Evolutionary conservation across 805 yeast genomes (phyloP), one percentile per base, ranked within the genome.

Genomic region (Cyberlindnera japonica): DNA sequence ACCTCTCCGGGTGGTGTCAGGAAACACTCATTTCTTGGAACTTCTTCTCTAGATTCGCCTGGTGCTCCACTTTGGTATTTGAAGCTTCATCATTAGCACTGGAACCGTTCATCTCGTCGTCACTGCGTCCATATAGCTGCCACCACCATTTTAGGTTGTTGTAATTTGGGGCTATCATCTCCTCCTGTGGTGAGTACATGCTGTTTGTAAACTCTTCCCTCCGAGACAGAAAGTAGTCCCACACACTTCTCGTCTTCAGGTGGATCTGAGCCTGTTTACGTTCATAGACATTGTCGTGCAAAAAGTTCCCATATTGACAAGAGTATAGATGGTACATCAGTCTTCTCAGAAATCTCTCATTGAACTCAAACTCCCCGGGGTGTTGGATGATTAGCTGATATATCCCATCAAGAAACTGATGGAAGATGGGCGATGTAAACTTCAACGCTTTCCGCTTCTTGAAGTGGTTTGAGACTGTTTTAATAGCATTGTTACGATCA

Each of bases 301-400:
- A 59, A 53, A 93, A 93, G 1, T 95, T 80, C 3, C 98, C 98
- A 62, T 89, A 93, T 60, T 93, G 98, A 53, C 98, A 89, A 1
- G 97, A 86, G 56, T 89, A 87, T 35, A 84, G 65, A 59, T 93
- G 98, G 58, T 93, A 93, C 16, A 88, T 71, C 41, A 93, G 66
- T 37, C 98, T 66, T 49, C 96, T 75, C 48, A 93, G 60, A 53
- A 93, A 88, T 38, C 96, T 65, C 59, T 90, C 96, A 55, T 90
- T 89, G 63, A 81, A 90, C 62, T 91, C 96, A 61, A 93, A 93
- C 33, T 68, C 64, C 1, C 65, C 54, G 0, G 96, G 95, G 50
- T 76, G 71, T 56, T 88, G 95, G 7, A 78, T 61, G 37, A 74
- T 60, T 15, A 91, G 57, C 57, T 93, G 99, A 59, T 82, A 89